A percentile compares a stretch with the other conserved stretches of the same genome.
These are phyloP conservation scores for Mortierella hygrophila DNA, from an alignment of 192 early-diverging fungal species.

Conservation along the genomic window DNA sequence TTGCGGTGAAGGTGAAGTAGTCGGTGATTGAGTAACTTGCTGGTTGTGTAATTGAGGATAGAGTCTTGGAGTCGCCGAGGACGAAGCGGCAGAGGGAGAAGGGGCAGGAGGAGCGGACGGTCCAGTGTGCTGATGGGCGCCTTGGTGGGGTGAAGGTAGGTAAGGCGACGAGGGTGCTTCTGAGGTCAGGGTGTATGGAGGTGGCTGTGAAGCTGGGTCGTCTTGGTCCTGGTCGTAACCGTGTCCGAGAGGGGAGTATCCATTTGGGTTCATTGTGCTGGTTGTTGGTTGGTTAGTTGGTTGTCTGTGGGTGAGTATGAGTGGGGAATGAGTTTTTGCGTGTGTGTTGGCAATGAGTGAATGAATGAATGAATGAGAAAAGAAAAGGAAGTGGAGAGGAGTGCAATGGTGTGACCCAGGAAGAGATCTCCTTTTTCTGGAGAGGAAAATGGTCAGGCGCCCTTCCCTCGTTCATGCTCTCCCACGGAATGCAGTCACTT, in stretches of 20 bases:
- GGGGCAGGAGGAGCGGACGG: background rate
- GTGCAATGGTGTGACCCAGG: background rate
- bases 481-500: background rate
- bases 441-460: background rate
- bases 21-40: background rate
- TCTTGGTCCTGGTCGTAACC: background rate
- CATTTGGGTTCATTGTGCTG: background rate
- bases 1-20: background rate
- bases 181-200: conserved; percentile 11
- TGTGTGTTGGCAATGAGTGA: background rate
- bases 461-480: background rate
- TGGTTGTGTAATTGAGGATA: background rate
- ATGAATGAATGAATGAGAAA: background rate
- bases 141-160: background rate
- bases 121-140: background rate
- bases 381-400: background rate
- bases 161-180: conserved; percentile 4
- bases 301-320: background rate
- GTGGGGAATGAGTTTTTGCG: background rate
- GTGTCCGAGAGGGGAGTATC: background rate
- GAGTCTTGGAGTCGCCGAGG: background rate
- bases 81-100: background rate
- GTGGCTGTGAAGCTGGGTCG: conserved; percentile 3
- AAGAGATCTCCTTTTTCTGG: background rate
- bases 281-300: background rate